A percentile compares a stretch with the other conserved stretches of the same genome.
These are phyloP conservation scores for Parmales sp. DNA, from an alignment of 108 stramenopile genomes.

Conservation along the genomic window DNA sequence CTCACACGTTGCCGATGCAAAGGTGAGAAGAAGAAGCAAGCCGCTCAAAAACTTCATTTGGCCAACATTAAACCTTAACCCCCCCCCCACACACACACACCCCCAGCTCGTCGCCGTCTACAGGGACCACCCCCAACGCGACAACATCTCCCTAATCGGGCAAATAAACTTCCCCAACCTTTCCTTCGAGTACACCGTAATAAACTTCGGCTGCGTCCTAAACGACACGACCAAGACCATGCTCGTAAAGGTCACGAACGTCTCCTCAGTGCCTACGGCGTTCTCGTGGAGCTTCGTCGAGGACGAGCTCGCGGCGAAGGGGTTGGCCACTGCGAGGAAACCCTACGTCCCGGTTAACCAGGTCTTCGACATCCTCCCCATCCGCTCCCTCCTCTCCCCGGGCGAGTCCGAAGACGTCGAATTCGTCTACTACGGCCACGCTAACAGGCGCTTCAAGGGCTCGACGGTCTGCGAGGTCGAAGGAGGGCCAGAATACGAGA, in stretches of 20 bases:
- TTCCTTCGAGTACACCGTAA: slow-evolving; percentile 26
- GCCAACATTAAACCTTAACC: too few relatives aligned
- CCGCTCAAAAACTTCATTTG: too few relatives aligned
- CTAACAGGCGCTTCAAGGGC: slow-evolving; percentile 26
- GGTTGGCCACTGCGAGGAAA: slow-evolving; percentile 8
- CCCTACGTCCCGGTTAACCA: slow-evolving; percentile 31
- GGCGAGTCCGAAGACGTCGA: slow-evolving; percentile 46
- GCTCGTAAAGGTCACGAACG: slow-evolving; percentile 35
- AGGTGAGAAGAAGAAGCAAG: too few relatives aligned
- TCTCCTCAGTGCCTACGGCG: slow-evolving; percentile 20
- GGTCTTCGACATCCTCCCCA: slow-evolving; percentile 55
- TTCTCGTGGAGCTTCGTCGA: slow-evolving; percentile 50
- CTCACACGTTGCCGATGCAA: slow-evolving; percentile 29
- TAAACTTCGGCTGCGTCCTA: slow-evolving; percentile 52
- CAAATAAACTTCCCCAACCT: slow-evolving; percentile 52
- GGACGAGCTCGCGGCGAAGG: slow-evolving; percentile 12
- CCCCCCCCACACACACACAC: too few relatives aligned
- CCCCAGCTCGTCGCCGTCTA: slow-evolving; percentile 22
- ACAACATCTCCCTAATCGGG: slow-evolving; percentile 25
- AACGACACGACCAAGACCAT: slow-evolving; percentile 52
- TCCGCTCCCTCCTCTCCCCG: slow-evolving; percentile 35
- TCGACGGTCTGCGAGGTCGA: slow-evolving; percentile 41
- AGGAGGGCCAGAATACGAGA: slow-evolving; percentile 51
- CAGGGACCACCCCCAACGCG: slow-evolving; percentile 39
- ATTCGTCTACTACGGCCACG: slow-evolving; percentile 41